A percentile compares a stretch with the other conserved stretches of the same genome.
These are phyloP conservation scores for Straminergon stramineum DNA, from an alignment of 225 moss, liverwort and hornwort species.

Conservation along the genomic window DNA sequence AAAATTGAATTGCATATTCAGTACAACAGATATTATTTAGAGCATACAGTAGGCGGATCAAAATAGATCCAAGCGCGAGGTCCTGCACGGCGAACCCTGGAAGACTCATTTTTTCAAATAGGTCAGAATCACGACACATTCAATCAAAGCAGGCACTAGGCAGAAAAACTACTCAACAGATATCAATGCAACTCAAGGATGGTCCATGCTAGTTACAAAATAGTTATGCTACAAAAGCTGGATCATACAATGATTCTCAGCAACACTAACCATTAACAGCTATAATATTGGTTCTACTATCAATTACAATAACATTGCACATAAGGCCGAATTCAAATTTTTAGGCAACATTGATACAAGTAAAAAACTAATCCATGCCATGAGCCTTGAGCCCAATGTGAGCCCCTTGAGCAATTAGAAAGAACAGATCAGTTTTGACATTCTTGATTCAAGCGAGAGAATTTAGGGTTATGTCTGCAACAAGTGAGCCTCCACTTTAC, in stretches of 20 bases:
- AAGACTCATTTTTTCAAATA: neutral
- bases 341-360: no score
- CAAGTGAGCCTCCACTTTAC: neutral
- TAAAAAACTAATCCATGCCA: neutral
- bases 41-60: slow-evolving; percentile 42
- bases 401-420: neutral
- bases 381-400: neutral
- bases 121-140: neutral
- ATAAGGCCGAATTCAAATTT: neutral
- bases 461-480: neutral
- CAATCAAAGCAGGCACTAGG: neutral
- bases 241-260: neutral
- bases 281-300: neutral
- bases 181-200: neutral
- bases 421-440: neutral
- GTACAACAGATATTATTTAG: neutral
- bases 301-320: neutral
- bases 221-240: neutral
- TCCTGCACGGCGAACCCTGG: slow-evolving; percentile 83
- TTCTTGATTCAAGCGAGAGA: neutral
- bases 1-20: neutral
- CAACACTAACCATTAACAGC: neutral
- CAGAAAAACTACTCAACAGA: neutral
- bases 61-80: slow-evolving; percentile 92
- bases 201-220: neutral